Conservation (phyloP, 1,284 basidiomycete species). For the Volvariella volvacea region DNA sequence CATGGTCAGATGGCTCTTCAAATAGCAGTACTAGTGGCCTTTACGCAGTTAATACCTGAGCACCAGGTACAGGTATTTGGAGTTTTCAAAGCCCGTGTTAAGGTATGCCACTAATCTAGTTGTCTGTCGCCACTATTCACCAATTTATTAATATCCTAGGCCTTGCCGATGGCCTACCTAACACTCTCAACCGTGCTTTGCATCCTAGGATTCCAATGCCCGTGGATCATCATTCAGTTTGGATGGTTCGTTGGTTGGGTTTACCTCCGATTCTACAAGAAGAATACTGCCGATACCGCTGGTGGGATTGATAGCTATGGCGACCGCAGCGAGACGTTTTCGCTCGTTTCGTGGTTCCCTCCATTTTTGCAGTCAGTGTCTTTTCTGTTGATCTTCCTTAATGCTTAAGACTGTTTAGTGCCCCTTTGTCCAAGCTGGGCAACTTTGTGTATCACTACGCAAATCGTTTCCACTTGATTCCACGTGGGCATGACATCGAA, state of each 20-base stretch:
- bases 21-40: slow-evolving; percentile 86
- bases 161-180: slow-evolving; percentile 90
- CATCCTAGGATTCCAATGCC: slow-evolving; percentile 84
- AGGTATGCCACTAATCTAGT: slow-evolving; percentile 46
- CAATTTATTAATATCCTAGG: slow-evolving; percentile 38
- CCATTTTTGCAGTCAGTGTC: slow-evolving; percentile 76
- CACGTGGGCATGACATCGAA: slow-evolving; percentile 63
- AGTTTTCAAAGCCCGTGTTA: slow-evolving; percentile 81
- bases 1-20: slow-evolving; percentile 93
- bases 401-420: slow-evolving; percentile 28
- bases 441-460: slow-evolving; percentile 68
- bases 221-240: slow-evolving; percentile 96
- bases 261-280: slow-evolving; percentile 96
- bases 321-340: slow-evolving; percentile 93
- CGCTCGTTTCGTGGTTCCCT: slow-evolving; percentile 96
- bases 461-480: slow-evolving; percentile 76
- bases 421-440: slow-evolving; percentile 61
- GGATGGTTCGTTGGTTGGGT: slow-evolving; percentile 96
- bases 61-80: slow-evolving; percentile 94
- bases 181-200: slow-evolving; percentile 88
- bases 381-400: slow-evolving; percentile 9
- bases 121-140: not conserved
- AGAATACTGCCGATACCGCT: slow-evolving; percentile 54
- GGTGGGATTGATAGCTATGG: slow-evolving; percentile 67
- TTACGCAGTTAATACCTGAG: slow-evolving; percentile 96